Base-by-base conservation (phyloP, 108 stramenopile species). In the Discostella pseudostelligera region DNA sequence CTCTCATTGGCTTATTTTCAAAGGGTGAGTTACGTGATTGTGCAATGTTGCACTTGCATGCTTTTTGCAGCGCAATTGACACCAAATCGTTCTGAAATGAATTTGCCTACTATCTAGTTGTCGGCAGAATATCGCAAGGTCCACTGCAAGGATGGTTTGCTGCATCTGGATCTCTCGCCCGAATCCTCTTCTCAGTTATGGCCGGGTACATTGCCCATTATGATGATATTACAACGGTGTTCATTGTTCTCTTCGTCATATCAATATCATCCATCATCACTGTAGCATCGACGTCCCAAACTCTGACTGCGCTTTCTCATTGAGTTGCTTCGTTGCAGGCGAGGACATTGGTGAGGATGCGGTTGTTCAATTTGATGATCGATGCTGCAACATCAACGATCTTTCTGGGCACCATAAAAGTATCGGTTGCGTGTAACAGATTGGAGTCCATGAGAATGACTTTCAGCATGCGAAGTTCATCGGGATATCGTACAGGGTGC, bases 1-100 rank as follows among this genome's bases (percentile, higher is more conserved):
- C 97, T 6, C 87, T 97, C 8, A 97, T 98, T 83, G 96, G 97
- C 17, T 61, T 96, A 25, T 98, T 97, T 72, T 94, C 94, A 14
- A 98, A 98, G 78, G 84, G 89, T 90, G 65, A 70, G 85, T 82
- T 11, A 13, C 0, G 26, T 22, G 0, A 4, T 10, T 28, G 12
- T 51, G 24, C 24, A 25, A 51, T 51, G 8, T 25, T 29, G 13
- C 12, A 24, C 24, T 51, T 26, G 17, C 20, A 48, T 48, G 21
- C 4, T 44, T 4, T 44, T 6, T 2, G 32, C 32, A 5, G 32
- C 32, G 3, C 3, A 14, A 10, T 28, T 50, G 3, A 28, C 6
- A 14, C 26, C 24, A 26, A 11, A 51, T 24, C 26, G 47, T 28
- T 3, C 9, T 25, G 22, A 32, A 32, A 32, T 32, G 32, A 5